Evolutionary conservation across 2,329 filamentous ascomycete species (phyloP), one percentile per base, ranked within the genome.

Genomic region (Blumeriella jaapii): DNA sequence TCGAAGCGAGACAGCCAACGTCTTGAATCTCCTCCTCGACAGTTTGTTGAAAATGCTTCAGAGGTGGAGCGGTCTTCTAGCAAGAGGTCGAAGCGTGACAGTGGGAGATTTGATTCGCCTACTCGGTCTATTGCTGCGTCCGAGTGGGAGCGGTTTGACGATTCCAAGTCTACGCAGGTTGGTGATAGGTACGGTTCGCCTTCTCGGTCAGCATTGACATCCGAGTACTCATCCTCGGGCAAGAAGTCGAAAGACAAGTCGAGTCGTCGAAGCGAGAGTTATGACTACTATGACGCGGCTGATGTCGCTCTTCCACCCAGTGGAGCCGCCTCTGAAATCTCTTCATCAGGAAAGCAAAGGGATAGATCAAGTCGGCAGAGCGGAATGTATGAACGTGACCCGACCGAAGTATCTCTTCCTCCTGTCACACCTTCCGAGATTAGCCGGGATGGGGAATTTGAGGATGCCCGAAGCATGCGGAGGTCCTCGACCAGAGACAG

Each of bases 401-500:
- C 54, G 18, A 40, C 44, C 7, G 46, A 52, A 22, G 35, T 55
- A 7, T 45, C 49, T 28, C 40, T 56, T 8, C 54, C 54, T 19
- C 41, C 45, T 24, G 49, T 35, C 35, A 52, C 49, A 8, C 41
- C 47, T 16, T 53, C 51, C 13, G 54, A 55, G 35, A 41, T 29
- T 13, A 49, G 44, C 31, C 40, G 40, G 25, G 49, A 52, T 39
- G 45, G 41, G 23, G 49, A 53, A n/a, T 45, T 40, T 31, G 61
- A 55, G 38, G 63, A 57, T 39, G 48, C 44, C 42, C 53, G 24
- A 41, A 52, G 32, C 49, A 57, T 39, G 50, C 54, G 32, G 45
- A 58, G 34, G 35, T 59, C 55, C 35, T 58, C 47, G 42, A 57
- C 48, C 54, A 58, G 40, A 55, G 58, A 31, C 57, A 63, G 34